A percentile compares a stretch with the other conserved stretches of the same genome.
These are phyloP conservation scores for Myriosclerotinia duriaeana DNA, from an alignment of 2,329 filamentous ascomycete genomes.

Conservation along the genomic window DNA sequence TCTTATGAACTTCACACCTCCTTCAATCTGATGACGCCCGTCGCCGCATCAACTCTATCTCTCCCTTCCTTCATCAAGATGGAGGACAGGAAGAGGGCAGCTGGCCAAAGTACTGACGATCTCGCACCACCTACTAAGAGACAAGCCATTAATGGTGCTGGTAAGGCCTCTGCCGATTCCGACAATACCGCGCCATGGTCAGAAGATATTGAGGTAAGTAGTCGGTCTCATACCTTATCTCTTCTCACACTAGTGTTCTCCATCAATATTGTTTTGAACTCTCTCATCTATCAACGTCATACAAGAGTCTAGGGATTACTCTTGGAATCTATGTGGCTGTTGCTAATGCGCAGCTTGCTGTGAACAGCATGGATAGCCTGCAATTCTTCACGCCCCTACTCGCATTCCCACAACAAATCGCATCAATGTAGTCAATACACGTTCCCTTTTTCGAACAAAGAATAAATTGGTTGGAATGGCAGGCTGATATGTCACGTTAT, in stretches of 20 bases:
- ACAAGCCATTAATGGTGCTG: constrained; percentile 83
- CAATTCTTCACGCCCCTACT: constrained; percentile 39
- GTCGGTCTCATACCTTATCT: constrained; percentile 24
- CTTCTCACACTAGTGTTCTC: constrained; percentile 6
- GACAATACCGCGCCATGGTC: constrained; percentile 62
- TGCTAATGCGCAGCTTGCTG: constrained; percentile 50
- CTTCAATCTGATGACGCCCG: constrained; percentile 58
- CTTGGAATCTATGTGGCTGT: constrained; percentile 37
- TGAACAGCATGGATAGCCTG: constrained; percentile 45
- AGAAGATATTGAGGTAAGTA: constrained; percentile 71
- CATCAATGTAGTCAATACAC: constrained; percentile 25
- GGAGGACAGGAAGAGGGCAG: constrained; percentile 98
- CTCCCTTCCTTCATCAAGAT: constrained; percentile 88
- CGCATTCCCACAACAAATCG: constrained; percentile 31
- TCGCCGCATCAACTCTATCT: constrained; percentile 49
- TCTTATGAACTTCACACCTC: constrained; percentile 21
- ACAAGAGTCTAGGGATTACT: constrained; percentile 27
- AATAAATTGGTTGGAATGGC: constrained; percentile 44
- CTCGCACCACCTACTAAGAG: constrained; percentile 87
- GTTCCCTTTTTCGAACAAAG: constrained; percentile 30
- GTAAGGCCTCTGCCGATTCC: constrained; percentile 61
- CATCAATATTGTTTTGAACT: constrained; percentile 26
- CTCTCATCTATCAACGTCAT: constrained; percentile 30
- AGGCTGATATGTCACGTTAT: constrained; percentile 41
- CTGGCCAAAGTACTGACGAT: constrained; percentile 65